Conservation (phyloP, 2,329 filamentous ascomycete genomes). For the Aspergillaceae sp. region DNA sequence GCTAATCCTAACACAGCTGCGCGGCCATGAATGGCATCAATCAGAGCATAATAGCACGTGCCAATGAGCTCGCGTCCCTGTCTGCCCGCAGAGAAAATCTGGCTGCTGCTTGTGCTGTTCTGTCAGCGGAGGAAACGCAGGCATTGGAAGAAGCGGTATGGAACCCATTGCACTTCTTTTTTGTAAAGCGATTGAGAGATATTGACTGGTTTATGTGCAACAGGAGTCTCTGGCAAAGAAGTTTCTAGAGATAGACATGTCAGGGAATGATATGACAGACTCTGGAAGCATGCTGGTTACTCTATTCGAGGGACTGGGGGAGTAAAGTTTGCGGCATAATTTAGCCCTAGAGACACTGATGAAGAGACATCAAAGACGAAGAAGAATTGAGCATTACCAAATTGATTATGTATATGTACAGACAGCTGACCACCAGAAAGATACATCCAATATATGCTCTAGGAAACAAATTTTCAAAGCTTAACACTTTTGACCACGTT, state of each 20-base stretch:
- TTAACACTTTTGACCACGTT: conserved; percentile 89
- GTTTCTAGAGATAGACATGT: conserved; percentile 6
- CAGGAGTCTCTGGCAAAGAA: conserved; percentile 12
- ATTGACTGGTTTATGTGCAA: conserved; percentile 3
- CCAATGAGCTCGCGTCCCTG: conserved; percentile 62
- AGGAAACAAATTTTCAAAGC: conserved; percentile 47
- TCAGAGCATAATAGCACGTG: conserved; percentile 60
- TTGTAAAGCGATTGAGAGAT: conserved; percentile 1
- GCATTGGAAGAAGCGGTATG: conserved; percentile 59
- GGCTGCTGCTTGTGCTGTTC: conserved; percentile 58
- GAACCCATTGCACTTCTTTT: not conserved
- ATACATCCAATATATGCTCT: conserved; percentile 7
- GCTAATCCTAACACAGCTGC: conserved; percentile 43
- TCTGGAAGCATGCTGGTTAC: not conserved
- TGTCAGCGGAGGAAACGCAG: conserved; percentile 56
- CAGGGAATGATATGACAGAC: not conserved
- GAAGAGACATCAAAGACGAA: no score
- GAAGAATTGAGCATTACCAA: no score
- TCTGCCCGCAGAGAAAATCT: conserved; percentile 68
- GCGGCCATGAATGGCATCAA: conserved; percentile 82
- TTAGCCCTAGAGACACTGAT: no score
- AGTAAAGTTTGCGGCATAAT: not conserved
- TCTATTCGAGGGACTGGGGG: not conserved
- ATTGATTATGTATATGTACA: conserved; percentile 16
- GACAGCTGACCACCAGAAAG: conserved; percentile 9